These are phyloP conservation scores for Hypholoma fasciculare DNA, from an alignment of 768 basidiomycete species.

Conservation along the genomic window DNA sequence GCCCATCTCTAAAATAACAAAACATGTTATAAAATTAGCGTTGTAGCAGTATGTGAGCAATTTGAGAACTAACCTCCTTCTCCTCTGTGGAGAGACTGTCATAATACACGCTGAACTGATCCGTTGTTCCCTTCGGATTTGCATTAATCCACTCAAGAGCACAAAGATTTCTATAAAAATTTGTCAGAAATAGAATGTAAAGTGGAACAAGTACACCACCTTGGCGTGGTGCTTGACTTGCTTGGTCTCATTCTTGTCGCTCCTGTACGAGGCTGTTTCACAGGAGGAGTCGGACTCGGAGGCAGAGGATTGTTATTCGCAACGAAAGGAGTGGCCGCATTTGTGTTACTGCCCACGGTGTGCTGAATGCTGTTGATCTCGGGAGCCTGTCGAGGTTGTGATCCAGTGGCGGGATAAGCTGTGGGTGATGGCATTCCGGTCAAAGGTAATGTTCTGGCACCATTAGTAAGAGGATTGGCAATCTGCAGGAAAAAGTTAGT, in stretches of 20 bases:
- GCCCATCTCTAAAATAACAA: not conserved
- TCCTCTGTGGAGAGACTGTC: constrained; percentile 7
- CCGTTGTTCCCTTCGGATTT: constrained; percentile 11
- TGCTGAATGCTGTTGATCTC: not conserved
- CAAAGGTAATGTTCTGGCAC: not conserved
- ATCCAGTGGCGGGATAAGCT: not conserved
- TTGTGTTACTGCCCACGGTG: too few relatives aligned
- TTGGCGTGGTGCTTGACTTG: not conserved
- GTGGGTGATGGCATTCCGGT: not conserved
- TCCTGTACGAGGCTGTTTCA: not conserved
- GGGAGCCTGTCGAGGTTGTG: not conserved
- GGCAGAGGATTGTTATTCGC: too few relatives aligned
- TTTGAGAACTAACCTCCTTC: too few relatives aligned
- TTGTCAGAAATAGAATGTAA: not conserved
- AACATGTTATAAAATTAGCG: not conserved
- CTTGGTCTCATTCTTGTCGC: not conserved
- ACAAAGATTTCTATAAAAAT: constrained; percentile 3
- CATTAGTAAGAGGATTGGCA: not conserved
- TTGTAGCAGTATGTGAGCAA: not conserved
- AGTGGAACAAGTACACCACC: not conserved
- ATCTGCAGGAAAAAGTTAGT: not conserved
- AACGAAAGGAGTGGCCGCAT: too few relatives aligned
- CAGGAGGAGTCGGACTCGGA: too few relatives aligned
- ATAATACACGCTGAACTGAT: constrained; percentile 11
- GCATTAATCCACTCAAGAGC: not conserved